Evolutionary conservation across 345 rosid species (phyloP).

Genomic region (Erysimum cheiranthoides): DNA sequence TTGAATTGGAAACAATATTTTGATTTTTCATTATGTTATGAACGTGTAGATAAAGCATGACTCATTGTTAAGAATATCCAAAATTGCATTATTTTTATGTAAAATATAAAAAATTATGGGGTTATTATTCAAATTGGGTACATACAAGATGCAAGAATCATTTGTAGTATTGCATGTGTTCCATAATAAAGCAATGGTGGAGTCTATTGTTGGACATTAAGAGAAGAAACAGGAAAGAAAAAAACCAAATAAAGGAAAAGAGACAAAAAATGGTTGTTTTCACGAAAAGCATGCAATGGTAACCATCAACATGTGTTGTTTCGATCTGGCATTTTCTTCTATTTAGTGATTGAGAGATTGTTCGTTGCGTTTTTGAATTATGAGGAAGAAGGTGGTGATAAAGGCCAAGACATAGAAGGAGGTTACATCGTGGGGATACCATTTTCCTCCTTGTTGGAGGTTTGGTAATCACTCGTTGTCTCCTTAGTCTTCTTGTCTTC

Average conservation of each 20-base stretch:
- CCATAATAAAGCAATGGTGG: slow-evolving; percentile 11
- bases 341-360: slow-evolving; percentile 18
- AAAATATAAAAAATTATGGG: not conserved
- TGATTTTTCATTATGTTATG: not conserved
- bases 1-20: not conserved
- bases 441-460: slow-evolving; percentile 31
- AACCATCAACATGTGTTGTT: slow-evolving; percentile 11
- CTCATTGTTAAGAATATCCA: not conserved
- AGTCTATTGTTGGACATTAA: slow-evolving; percentile 23
- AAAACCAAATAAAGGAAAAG: slow-evolving; percentile 28
- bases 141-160: not conserved
- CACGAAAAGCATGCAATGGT: slow-evolving; percentile 34
- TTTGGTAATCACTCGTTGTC: not conserved
- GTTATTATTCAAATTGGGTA: not conserved
- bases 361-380: not conserved
- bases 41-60: not conserved
- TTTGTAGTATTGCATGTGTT: not conserved
- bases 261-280: slow-evolving; percentile 32
- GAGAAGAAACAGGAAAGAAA: slow-evolving; percentile 4
- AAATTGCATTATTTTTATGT: not conserved
- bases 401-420: slow-evolving; percentile 19
- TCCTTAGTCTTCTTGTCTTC: slow-evolving; percentile 2
- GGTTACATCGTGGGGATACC: slow-evolving; percentile 2
- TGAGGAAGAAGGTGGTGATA: not conserved
- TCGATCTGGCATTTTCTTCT: not conserved